phyloP scores from a whole-genome alignment of 257 asterid genomes.

The Solanum medicagineum region DNA sequence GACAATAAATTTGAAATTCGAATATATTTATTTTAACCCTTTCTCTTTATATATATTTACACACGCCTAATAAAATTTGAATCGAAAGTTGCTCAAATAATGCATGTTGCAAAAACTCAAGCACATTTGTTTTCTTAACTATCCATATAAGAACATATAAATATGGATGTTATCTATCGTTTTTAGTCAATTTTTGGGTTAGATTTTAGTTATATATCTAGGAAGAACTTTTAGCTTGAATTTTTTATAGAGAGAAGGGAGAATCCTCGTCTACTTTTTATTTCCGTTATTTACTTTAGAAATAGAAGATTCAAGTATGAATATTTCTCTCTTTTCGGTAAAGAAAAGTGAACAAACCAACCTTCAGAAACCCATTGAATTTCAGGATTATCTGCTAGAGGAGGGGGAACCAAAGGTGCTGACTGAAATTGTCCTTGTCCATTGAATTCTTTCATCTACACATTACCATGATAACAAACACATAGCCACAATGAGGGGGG shows the following conservation, averaged over 20 bases:
- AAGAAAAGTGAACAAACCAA: neutral
- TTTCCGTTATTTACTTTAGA: neutral
- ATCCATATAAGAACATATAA: neutral
- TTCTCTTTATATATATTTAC: too few species aligned
- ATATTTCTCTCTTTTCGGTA: neutral
- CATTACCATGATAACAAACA: neutral
- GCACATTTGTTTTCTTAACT: neutral
- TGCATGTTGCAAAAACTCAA: neutral
- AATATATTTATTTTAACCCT: neutral
- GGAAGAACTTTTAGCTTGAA: too few species aligned
- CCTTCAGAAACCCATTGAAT: slow-evolving; percentile 88
- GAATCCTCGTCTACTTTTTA: neutral
- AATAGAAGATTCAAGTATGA: too few species aligned
- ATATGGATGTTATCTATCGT: too few species aligned
- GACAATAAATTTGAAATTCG: neutral
- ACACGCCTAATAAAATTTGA: too few species aligned
- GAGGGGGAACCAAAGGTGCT: slow-evolving; percentile 45
- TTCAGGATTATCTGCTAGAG: slow-evolving; percentile 42
- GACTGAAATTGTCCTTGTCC: slow-evolving; percentile 36
- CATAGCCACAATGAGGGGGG: neutral
- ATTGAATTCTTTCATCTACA: slow-evolving; percentile 69
- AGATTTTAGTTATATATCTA: too few species aligned
- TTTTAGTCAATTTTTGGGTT: too few species aligned
- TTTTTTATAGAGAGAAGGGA: too few species aligned
- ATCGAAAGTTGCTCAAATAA: neutral